A percentile compares a stretch with the other conserved stretches of the same genome.
phyloP scores from a whole-genome alignment of 192 early-diverging fungal species.

The Nowakowskiella sp. region DNA sequence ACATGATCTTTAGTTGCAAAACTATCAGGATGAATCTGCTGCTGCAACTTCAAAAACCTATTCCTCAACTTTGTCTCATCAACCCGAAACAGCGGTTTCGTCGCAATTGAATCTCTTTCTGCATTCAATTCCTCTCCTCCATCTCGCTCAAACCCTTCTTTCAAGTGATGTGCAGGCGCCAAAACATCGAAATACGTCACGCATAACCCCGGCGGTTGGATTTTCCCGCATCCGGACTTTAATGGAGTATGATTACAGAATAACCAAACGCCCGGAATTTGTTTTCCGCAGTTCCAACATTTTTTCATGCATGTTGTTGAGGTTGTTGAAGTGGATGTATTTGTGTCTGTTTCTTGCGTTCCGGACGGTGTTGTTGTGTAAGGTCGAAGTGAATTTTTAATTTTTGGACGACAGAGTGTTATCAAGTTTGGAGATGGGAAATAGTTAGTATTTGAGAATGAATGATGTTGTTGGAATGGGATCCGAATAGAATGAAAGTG shows the following conservation, averaged over 20 bases:
- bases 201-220: conserved; percentile 45
- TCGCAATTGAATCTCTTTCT: conserved; percentile 2
- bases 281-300: conserved; percentile 59
- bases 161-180: conserved; percentile 19
- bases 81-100: conserved; percentile 51
- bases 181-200: conserved; percentile 58
- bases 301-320: conserved; percentile 12
- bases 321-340: conserved; percentile 8
- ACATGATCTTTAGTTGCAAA: conserved; percentile 56
- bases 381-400: no score
- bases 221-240: conserved; percentile 48
- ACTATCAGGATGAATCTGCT: conserved; percentile 78
- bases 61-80: conserved; percentile 50
- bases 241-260: conserved; percentile 52
- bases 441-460: no score
- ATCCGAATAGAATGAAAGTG: no score
- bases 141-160: not conserved
- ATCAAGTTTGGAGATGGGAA: no score
- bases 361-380: no score
- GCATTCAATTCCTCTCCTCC: not conserved
- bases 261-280: conserved; percentile 31
- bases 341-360: no score
- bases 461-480: no score
- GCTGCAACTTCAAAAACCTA: conserved; percentile 69
- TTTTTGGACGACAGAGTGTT: no score